These are phyloP conservation scores for Fistulinella staudtii DNA, from an alignment of 1,284 basidiomycete genomes.

Conservation along the genomic window DNA sequence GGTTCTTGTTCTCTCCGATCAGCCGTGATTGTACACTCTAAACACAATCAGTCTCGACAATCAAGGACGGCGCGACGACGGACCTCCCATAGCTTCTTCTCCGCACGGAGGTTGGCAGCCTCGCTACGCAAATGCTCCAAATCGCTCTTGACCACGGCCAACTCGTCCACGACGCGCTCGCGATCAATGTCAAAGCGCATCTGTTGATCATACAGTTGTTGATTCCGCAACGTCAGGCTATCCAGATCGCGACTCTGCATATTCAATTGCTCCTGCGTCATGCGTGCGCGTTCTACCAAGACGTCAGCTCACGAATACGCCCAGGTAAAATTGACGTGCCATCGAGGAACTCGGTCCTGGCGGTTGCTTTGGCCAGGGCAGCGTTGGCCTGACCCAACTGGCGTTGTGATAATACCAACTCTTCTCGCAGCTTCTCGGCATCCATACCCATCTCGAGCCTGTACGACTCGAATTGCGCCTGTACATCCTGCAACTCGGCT, in stretches of 20 bases:
- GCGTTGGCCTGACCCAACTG: slow-evolving; percentile 66
- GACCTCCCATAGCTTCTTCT: slow-evolving; percentile 91
- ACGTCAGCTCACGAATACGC: slow-evolving; percentile 3
- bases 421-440: slow-evolving; percentile 64
- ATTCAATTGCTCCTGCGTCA: slow-evolving; percentile 58
- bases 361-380: slow-evolving; percentile 75
- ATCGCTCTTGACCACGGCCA: slow-evolving; percentile 51
- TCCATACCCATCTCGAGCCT: slow-evolving; percentile 77
- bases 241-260: slow-evolving; percentile 59
- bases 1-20: slow-evolving; percentile 78
- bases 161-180: slow-evolving; percentile 59
- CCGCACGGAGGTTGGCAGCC: slow-evolving; percentile 79
- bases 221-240: slow-evolving; percentile 59
- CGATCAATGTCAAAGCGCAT: slow-evolving; percentile 64
- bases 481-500: slow-evolving; percentile 66
- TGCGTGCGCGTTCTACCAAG: slow-evolving; percentile 56
- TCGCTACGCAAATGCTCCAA: slow-evolving; percentile 81
- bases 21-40: slow-evolving; percentile 76
- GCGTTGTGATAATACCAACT: slow-evolving; percentile 59
- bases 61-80: slow-evolving; percentile 18
- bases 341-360: slow-evolving; percentile 68
- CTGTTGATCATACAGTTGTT: slow-evolving; percentile 65
- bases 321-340: slow-evolving; percentile 43
- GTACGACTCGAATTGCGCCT: slow-evolving; percentile 74
- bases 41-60: slow-evolving; percentile 4